A percentile compares a stretch with the other conserved stretches of the same genome.
Evolutionary conservation across 2,329 filamentous ascomycete genomes (phyloP).

Genomic region (Monosporascus sp.): DNA sequence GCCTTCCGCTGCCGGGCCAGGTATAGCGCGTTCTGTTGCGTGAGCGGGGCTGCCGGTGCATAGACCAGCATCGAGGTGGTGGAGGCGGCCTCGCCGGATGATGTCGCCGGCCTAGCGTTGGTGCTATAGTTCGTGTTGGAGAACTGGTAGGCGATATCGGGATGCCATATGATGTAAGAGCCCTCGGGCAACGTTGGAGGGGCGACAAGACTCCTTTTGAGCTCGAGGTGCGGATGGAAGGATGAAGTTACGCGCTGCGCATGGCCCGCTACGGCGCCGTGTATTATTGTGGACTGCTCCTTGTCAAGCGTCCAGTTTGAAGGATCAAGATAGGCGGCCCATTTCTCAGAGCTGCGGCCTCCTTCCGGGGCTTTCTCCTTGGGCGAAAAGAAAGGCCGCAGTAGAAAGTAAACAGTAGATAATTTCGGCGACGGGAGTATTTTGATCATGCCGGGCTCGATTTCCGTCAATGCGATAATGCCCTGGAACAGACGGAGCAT

Average conservation of each 20-base stretch:
- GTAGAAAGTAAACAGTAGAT: conserved; percentile 41
- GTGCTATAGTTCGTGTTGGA: conserved; percentile 30
- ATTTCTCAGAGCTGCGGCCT: conserved; percentile 25
- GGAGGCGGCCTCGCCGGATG: conserved; percentile 6
- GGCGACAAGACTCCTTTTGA: conserved; percentile 48
- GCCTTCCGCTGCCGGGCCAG: conserved; percentile 53
- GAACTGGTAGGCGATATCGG: conserved; percentile 52
- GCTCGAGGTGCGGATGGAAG: conserved; percentile 52
- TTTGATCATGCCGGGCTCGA: conserved; percentile 42
- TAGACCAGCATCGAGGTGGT: conserved; percentile 46
- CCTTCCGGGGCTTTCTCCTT: conserved; percentile 35
- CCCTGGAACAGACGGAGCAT: conserved; percentile 57
- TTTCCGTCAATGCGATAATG: conserved; percentile 47
- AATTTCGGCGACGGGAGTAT: conserved; percentile 43
- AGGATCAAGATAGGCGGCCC: conserved; percentile 44
- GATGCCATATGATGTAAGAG: conserved; percentile 56
- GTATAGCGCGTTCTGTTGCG: conserved; percentile 53
- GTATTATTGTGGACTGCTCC: conserved; percentile 50
- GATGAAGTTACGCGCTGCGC: conserved; percentile 52
- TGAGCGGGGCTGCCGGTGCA: conserved; percentile 49
- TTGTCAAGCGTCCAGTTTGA: conserved; percentile 37
- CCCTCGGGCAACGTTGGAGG: conserved; percentile 48
- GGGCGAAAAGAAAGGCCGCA: conserved; percentile 48
- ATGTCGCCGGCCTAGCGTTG: conserved; percentile 25
- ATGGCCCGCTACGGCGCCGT: conserved; percentile 53